Percentiles rank a stretch among this genome's conserved stretches.
These are phyloP conservation scores for Floccularia luteovirens DNA, from an alignment of 768 basidiomycete species.

Conservation along the genomic window DNA sequence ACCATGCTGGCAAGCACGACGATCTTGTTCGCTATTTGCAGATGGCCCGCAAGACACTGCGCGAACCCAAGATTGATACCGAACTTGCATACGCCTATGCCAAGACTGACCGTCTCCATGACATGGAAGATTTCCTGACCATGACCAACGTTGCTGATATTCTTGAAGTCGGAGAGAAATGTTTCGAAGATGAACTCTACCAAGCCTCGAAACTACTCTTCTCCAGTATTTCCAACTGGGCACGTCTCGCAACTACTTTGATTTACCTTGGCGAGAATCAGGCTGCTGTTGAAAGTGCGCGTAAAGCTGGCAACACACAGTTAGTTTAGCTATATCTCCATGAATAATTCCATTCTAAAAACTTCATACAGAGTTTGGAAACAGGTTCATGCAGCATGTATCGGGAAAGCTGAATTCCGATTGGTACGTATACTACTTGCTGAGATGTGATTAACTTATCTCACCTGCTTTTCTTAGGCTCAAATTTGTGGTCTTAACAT, in stretches of 20 bases:
- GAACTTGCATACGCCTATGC: conserved; percentile 98
- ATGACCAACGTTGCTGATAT: conserved; percentile 99
- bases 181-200: conserved; percentile 97
- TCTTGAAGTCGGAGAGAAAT: conserved; percentile 96
- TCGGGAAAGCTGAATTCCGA: conserved; percentile 96
- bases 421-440: conserved; percentile 38
- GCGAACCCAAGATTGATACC: conserved; percentile 97
- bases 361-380: conserved; percentile 82
- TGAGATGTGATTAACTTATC: background rate
- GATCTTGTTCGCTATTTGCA: conserved; percentile 96
- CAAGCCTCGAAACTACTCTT: conserved; percentile 96
- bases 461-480: conserved; percentile 49
- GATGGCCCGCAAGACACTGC: conserved; percentile 95
- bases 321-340: conserved; percentile 25
- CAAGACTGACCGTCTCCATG: conserved; percentile 89
- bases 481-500: conserved; percentile 99
- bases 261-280: conserved; percentile 99
- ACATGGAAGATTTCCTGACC: conserved; percentile 98
- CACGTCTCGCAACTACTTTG: conserved; percentile 92
- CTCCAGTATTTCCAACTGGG: conserved; percentile 98
- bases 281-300: conserved; percentile 96
- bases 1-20: conserved; percentile 87
- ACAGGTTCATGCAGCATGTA: conserved; percentile 97
- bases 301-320: conserved; percentile 99
- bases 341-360: conserved; percentile 7